phyloP scores from a whole-genome alignment of 2,329 filamentous ascomycete genomes.

The Cordyceps cateniannulata region DNA sequence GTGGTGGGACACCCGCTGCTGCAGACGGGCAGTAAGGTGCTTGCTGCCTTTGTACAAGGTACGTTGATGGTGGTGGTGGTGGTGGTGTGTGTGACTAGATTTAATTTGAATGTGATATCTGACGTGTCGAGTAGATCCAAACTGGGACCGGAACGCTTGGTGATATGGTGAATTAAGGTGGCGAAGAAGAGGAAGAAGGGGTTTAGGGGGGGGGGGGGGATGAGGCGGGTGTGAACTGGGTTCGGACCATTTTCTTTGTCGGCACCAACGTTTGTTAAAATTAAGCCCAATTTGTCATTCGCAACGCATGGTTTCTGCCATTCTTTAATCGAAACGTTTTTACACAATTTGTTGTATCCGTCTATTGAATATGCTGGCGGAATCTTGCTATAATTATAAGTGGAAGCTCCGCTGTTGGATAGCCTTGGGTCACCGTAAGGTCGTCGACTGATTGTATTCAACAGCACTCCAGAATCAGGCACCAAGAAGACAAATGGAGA shows the following conservation, averaged over 20 bases:
- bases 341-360: background rate
- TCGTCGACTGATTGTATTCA: too few species aligned
- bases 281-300: background rate
- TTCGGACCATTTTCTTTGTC: background rate
- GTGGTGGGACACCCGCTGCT: constrained; percentile 93
- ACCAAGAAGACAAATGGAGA: background rate
- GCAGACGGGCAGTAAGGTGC: constrained; percentile 95
- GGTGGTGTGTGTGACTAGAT: background rate
- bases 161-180: constrained; percentile 34
- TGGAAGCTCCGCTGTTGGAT: too few species aligned
- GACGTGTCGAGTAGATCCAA: constrained; percentile 53
- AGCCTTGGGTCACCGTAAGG: too few species aligned
- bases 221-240: background rate
- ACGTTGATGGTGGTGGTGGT: constrained; percentile 17
- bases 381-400: background rate
- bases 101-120: background rate
- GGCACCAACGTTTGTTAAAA: background rate
- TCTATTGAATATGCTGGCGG: too few species aligned
- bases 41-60: constrained; percentile 97
- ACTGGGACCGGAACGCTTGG: constrained; percentile 90
- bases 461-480: too few species aligned
- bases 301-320: background rate
- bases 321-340: background rate
- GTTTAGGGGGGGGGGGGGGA: too few species aligned
- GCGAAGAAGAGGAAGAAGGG: background rate